A percentile compares a stretch with the other conserved stretches of the same genome.
phyloP scores from a whole-genome alignment of 768 basidiomycete species.

The Wakefieldia striispora region DNA sequence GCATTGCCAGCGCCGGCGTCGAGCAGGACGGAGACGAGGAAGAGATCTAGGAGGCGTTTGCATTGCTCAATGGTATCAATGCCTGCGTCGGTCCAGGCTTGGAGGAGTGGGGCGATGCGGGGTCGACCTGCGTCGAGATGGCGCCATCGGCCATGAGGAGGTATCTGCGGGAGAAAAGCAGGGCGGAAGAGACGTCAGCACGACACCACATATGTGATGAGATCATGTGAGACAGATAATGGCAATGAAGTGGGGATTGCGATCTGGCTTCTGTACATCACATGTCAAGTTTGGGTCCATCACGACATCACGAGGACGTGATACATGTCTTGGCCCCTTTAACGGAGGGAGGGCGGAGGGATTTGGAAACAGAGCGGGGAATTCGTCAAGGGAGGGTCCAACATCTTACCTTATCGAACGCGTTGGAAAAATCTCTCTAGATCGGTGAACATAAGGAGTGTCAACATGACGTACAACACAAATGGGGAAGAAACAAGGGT shows the following conservation, averaged over 20 bases:
- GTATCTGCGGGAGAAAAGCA: slow-evolving; percentile 50
- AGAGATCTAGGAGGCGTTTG: slow-evolving; percentile 82
- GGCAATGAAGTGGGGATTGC: too few species aligned
- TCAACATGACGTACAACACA: slow-evolving; percentile 5
- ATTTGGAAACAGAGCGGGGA: not conserved
- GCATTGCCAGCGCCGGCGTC: slow-evolving; percentile 89
- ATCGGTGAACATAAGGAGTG: not conserved
- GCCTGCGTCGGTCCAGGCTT: slow-evolving; percentile 47
- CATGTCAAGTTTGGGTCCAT: not conserved
- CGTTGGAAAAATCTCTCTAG: slow-evolving; percentile 77
- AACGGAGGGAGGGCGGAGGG: slow-evolving; percentile 8
- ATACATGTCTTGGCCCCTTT: too few species aligned
- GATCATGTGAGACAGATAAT: too few species aligned
- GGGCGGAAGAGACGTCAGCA: not conserved
- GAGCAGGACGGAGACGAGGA: slow-evolving; percentile 86
- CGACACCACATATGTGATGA: slow-evolving; percentile 2
- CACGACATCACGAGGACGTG: not conserved
- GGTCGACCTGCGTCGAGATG: slow-evolving; percentile 73
- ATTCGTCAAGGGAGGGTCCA: not conserved
- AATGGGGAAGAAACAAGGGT: not conserved
- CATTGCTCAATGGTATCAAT: slow-evolving; percentile 57
- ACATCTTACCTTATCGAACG: slow-evolving; percentile 56
- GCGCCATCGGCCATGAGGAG: slow-evolving; percentile 87
- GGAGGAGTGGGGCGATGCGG: slow-evolving; percentile 61
- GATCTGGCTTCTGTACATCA: too few species aligned